phyloP scores from a whole-genome alignment of 83 land plant species.

The Picea abies region DNA sequence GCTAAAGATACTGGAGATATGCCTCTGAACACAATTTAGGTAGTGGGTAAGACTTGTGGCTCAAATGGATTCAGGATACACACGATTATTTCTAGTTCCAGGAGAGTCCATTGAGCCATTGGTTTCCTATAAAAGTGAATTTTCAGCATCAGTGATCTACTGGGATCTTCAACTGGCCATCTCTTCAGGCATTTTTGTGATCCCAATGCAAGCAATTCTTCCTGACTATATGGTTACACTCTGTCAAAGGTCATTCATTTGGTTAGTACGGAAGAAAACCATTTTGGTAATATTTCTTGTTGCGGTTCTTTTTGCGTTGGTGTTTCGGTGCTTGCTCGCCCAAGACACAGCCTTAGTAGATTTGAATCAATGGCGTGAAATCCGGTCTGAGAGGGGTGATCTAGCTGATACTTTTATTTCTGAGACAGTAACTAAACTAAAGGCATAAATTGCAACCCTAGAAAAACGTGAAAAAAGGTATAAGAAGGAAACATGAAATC shows the following conservation, averaged over 20 bases:
- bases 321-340: conserved; percentile 37
- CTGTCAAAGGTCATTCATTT: conserved; percentile 37
- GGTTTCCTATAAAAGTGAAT: conserved; percentile 57
- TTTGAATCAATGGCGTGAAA: conserved; percentile 5
- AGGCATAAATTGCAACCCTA: no score
- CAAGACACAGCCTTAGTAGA: conserved; percentile 20
- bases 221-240: conserved; percentile 40
- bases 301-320: conserved; percentile 18
- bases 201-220: conserved; percentile 61
- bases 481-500: no score
- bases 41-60: conserved; percentile 54
- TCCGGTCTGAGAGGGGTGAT: no score
- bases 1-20: conserved; percentile 62
- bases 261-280: conserved; percentile 28
- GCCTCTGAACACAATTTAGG: conserved; percentile 37
- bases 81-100: conserved; percentile 49
- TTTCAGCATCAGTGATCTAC: conserved; percentile 40
- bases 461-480: no score
- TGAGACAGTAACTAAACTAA: no score
- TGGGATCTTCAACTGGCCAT: conserved; percentile 56
- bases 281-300: conserved; percentile 28
- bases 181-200: conserved; percentile 52
- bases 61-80: conserved; percentile 53
- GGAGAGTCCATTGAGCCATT: conserved; percentile 48
- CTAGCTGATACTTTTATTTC: no score